Base-by-base conservation (phyloP, 106 monocot genomes). In the Dactylorhiza incarnata region DNA sequence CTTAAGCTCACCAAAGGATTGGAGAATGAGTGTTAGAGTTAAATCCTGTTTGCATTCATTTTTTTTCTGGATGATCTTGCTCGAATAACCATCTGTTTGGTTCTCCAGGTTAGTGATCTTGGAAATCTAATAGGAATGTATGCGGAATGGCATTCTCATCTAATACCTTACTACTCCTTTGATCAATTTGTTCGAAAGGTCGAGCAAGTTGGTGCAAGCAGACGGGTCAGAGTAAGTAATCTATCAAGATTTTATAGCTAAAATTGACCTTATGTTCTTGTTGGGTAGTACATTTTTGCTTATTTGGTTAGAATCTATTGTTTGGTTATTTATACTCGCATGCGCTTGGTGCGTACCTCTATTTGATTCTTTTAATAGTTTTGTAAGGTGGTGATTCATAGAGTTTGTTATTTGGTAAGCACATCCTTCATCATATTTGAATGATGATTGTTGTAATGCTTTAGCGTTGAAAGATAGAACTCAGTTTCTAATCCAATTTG, bases 141-240 rank as follows among this genome's bases (percentile, higher is more conserved):
- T 76, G 78, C 83, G 3, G 80, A 95, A 55, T 95, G 95, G 95
- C 92, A 95, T 79, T 88, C 90, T 37, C 92, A 51, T 45, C 68
- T 95, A 61, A 81, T 95, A 50, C 90, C 95, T 19, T 95, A 95
- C 80, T 95, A 86, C 79, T 92, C 95, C 6, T 95, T 95, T 45
- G 82, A 88, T 81, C 95, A 95, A 73, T 95, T 95, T 73, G 78
- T 95, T 12, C 78, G 79, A 5, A 95, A 95, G 78, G 86, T 90
- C 7, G 96, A 97, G 68, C 73, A 86, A 82, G 81, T 93, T 37
- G 93, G 93, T 49, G 79, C 87, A 47, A 83, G 81, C 3, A 86
- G 78, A 68, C 87, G 91, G 49, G 93, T 97, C 78, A 87, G 87
- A 80, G 96, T 97, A 87, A 80, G 88, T 69, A 72, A 3, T 51